Percentiles rank a stretch among this genome's conserved stretches.
Evolutionary conservation across 1,139 yeast genomes (phyloP).

Genomic region (Sugiyamaella grinbergsii): DNA sequence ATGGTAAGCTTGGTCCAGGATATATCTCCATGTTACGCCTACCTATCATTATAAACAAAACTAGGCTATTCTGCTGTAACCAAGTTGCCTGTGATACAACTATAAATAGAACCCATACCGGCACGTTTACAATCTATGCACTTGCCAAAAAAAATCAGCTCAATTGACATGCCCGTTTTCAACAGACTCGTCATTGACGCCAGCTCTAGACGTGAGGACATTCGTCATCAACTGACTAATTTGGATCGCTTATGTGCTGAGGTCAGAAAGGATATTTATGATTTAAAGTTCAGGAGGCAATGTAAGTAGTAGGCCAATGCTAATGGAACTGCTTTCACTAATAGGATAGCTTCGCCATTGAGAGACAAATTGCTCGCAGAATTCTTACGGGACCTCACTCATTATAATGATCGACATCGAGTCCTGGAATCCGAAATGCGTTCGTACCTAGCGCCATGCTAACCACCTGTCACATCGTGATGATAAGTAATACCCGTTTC

Average conservation of each 20-base stretch:
- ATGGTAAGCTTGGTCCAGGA: neutral
- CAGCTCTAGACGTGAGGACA: neutral
- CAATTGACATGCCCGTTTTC: no score
- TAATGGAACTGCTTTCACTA: neutral
- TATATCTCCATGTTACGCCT: neutral
- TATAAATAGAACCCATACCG: neutral
- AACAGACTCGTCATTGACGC: neutral
- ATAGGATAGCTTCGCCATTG: neutral
- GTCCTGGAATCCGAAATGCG: slow-evolving; percentile 1
- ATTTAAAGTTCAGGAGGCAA: neutral
- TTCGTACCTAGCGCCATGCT: neutral
- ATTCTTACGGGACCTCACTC: neutral
- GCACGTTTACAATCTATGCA: no score
- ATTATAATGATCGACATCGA: neutral
- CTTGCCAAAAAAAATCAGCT: neutral
- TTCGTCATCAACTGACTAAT: neutral
- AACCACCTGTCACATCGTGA: neutral
- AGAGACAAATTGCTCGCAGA: slow-evolving; percentile 2
- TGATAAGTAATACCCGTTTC: no score
- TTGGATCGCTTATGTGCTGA: neutral
- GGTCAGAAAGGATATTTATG: neutral
- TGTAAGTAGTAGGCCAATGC: neutral
- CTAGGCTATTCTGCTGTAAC: neutral
- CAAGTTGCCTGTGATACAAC: neutral
- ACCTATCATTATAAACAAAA: neutral